Percentiles rank a stretch among this genome's conserved stretches.
Conservation (phyloP, 2,329 filamentous ascomycete genomes). For the Colletotrichum endophyticum region DNA sequence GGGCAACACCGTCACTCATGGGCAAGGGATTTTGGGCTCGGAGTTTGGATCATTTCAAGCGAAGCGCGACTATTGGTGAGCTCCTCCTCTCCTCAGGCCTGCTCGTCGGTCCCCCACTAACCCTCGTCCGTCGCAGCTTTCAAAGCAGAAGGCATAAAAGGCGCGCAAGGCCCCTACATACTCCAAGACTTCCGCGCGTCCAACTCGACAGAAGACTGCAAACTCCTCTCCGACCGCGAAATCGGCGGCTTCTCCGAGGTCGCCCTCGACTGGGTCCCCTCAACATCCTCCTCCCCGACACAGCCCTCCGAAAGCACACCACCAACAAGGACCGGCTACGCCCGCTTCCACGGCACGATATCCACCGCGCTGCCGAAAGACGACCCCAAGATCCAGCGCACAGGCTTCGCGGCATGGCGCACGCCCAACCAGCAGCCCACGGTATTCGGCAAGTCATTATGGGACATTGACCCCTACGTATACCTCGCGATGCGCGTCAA, state of each 20-base stretch:
- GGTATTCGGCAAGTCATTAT: slow-evolving; percentile 84
- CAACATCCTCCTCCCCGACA: slow-evolving; percentile 19
- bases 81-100: neutral
- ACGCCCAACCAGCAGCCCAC: slow-evolving; percentile 79
- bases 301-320: slow-evolving; percentile 8
- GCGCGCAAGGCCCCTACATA: slow-evolving; percentile 65
- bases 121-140: slow-evolving; percentile 53
- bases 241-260: slow-evolving; percentile 86
- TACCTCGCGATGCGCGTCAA: slow-evolving; percentile 90
- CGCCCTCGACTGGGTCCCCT: slow-evolving; percentile 67
- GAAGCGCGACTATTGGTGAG: slow-evolving; percentile 61
- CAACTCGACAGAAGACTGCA: slow-evolving; percentile 57
- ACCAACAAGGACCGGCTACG: slow-evolving; percentile 53
- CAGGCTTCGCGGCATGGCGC: slow-evolving; percentile 89
- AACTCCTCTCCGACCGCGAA: slow-evolving; percentile 85
- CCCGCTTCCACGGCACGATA: slow-evolving; percentile 86
- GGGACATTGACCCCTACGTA: slow-evolving; percentile 88
- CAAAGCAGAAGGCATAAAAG: slow-evolving; percentile 72
- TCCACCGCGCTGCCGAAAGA: slow-evolving; percentile 82
- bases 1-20: slow-evolving; percentile 44
- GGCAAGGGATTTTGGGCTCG: slow-evolving; percentile 61
- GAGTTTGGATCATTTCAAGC: slow-evolving; percentile 65
- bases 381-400: slow-evolving; percentile 74
- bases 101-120: neutral
- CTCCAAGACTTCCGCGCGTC: slow-evolving; percentile 67